These are phyloP conservation scores for Castanea crenata DNA, from an alignment of 306 rosid genomes.

Conservation along the genomic window DNA sequence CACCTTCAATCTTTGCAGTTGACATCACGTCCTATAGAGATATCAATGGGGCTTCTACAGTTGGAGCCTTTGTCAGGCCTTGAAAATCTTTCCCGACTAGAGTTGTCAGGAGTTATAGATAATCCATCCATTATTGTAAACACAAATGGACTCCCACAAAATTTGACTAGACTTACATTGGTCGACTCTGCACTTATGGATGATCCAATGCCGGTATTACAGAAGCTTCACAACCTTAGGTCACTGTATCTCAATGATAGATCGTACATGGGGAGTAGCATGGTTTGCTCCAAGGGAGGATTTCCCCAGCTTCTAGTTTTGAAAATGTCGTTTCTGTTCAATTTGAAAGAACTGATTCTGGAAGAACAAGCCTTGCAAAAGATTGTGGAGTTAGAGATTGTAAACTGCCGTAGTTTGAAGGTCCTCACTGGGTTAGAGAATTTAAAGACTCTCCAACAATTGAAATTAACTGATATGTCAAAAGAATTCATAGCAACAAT, in stretches of 20 bases:
- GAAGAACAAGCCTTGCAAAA: neutral
- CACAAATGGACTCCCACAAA: neutral
- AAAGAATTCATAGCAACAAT: too few relatives aligned
- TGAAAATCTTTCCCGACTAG: neutral
- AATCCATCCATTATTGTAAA: too few relatives aligned
- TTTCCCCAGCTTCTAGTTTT: slow-evolving; percentile 12
- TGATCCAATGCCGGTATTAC: slow-evolving; percentile 11
- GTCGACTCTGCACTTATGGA: neutral
- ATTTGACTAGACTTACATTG: slow-evolving; percentile 14
- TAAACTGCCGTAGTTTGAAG: neutral
- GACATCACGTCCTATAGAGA: neutral
- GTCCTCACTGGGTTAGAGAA: neutral
- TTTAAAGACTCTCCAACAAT: neutral
- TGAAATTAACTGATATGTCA: too few relatives aligned
- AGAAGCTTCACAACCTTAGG: slow-evolving; percentile 3
- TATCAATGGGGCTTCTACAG: neutral
- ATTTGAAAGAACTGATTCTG: too few relatives aligned
- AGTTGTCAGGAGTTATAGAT: neutral
- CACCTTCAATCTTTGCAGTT: slow-evolving; percentile 11
- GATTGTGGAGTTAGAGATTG: neutral
- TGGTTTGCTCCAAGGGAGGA: neutral
- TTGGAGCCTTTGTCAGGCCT: neutral
- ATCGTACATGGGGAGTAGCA: neutral
- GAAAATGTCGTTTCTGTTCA: too few relatives aligned
- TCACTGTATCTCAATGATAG: neutral